phyloP scores from a whole-genome alignment of 768 basidiomycete species.

The Phaffia australis region DNA sequence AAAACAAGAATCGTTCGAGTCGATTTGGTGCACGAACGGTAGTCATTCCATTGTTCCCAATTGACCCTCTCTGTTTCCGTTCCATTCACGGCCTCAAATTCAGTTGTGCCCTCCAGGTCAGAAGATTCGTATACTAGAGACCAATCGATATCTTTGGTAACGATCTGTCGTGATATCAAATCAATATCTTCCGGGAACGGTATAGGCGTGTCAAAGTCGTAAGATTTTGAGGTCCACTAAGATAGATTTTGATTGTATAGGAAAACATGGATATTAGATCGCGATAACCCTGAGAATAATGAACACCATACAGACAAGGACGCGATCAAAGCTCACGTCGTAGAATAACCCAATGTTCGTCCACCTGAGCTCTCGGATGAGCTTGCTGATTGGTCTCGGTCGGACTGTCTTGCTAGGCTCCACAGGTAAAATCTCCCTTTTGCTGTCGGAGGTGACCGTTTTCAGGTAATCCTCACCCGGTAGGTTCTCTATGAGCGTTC shows the following conservation, averaged over 20 bases:
- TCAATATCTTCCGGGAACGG: constrained; percentile 51
- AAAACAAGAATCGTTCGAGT: not conserved
- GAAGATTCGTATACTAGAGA: constrained; percentile 43
- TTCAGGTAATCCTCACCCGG: constrained; percentile 47
- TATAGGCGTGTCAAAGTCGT: constrained; percentile 68
- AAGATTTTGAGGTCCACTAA: constrained; percentile 88
- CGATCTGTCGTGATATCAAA: constrained; percentile 53
- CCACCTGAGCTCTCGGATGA: constrained; percentile 77
- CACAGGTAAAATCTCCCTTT: constrained; percentile 48
- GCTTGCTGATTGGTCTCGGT: constrained; percentile 46
- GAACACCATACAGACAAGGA: not conserved
- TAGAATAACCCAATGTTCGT: constrained; percentile 93
- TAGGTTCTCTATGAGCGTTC: constrained; percentile 57
- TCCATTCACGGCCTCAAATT: constrained; percentile 20
- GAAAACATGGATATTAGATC: not conserved
- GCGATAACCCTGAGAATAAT: not conserved
- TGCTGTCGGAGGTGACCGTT: constrained; percentile 46
- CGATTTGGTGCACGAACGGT: constrained; percentile 48
- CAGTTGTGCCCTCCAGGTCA: constrained; percentile 32
- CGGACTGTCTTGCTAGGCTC: constrained; percentile 53
- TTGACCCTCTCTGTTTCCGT: constrained; percentile 35
- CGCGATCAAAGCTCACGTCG: constrained; percentile 39
- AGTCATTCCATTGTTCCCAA: constrained; percentile 68
- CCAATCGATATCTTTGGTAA: constrained; percentile 57
- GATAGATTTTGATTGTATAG: not conserved